These are phyloP conservation scores for Acanthamoeba culbertsoni DNA, from an alignment of 208 protist genomes.

Conservation along the genomic window DNA sequence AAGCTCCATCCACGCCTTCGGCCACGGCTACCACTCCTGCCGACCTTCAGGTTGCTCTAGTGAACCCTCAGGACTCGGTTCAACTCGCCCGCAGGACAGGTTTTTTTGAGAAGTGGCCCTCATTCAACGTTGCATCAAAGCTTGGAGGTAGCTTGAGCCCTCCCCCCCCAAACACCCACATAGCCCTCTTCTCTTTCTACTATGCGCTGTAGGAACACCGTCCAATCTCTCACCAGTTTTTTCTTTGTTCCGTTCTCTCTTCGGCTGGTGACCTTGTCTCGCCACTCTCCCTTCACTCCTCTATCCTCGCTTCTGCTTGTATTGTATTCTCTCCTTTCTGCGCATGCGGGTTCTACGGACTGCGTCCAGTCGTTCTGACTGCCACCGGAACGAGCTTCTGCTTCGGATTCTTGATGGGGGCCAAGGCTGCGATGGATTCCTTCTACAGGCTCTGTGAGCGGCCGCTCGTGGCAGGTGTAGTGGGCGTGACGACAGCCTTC, in stretches of 20 bases:
- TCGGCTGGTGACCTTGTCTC: too few species aligned
- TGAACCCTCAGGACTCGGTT: background rate
- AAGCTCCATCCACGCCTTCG: background rate
- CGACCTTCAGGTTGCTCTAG: background rate
- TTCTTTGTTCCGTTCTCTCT: too few species aligned
- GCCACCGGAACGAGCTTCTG: background rate
- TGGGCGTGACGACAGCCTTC: background rate
- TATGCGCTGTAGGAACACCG: too few species aligned
- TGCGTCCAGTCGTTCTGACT: background rate
- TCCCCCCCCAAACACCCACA: too few species aligned
- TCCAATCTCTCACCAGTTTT: too few species aligned
- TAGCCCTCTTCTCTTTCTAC: background rate
- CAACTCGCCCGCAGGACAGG: background rate
- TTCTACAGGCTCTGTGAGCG: background rate
- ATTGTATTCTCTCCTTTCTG: too few species aligned
- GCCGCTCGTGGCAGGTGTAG: background rate
- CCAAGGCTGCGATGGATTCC: background rate
- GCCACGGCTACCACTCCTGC: background rate
- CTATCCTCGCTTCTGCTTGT: background rate
- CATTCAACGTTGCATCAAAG: background rate
- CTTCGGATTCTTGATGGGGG: slow-evolving; percentile 18
- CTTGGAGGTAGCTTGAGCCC: slow-evolving; percentile 4
- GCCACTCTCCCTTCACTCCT: too few species aligned
- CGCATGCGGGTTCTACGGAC: too few species aligned
- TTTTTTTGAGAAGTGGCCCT: slow-evolving; percentile 7